Conservation (phyloP, 2,329 filamentous ascomycete genomes). For the Stagonosporopsis vannaccii region DNA sequence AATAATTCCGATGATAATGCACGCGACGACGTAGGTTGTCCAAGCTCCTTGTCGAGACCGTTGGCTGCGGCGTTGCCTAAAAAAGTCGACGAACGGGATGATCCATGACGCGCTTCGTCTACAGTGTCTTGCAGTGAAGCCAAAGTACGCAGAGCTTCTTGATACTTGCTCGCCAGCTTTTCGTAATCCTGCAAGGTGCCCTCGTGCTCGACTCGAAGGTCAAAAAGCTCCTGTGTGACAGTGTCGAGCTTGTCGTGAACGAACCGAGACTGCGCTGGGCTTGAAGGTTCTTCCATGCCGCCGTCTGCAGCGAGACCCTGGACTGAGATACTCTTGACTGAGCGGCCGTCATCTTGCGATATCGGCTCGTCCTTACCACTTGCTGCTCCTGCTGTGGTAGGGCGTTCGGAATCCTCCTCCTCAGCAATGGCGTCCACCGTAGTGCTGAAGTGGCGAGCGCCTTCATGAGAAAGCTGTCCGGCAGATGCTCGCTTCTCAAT, state of each 20-base stretch:
- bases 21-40: conserved; percentile 78
- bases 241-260: conserved; percentile 92
- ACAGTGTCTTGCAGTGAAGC: conserved; percentile 85
- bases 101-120: conserved; percentile 75
- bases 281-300: conserved; percentile 62
- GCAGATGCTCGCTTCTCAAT: conserved; percentile 38
- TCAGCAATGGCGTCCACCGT: conserved; percentile 49
- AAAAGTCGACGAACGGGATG: conserved; percentile 77
- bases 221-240: conserved; percentile 89
- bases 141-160: conserved; percentile 82
- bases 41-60: conserved; percentile 70
- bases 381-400: conserved; percentile 34
- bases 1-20: conserved; percentile 95
- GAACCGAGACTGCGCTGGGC: conserved; percentile 81
- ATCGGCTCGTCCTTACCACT: conserved; percentile 11
- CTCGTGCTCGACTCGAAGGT: conserved; percentile 90
- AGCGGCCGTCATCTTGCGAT: conserved; percentile 2
- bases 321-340: conserved; percentile 17
- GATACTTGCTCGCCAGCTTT: conserved; percentile 84
- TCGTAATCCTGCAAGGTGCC: conserved; percentile 81
- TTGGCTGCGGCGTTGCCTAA: conserved; percentile 78
- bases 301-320: conserved; percentile 30
- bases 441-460: conserved; percentile 41
- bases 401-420: conserved; percentile 43
- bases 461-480: conserved; percentile 32